Base-by-base conservation (phyloP, 768 basidiomycete species). In the Auriculariales sp. region DNA sequence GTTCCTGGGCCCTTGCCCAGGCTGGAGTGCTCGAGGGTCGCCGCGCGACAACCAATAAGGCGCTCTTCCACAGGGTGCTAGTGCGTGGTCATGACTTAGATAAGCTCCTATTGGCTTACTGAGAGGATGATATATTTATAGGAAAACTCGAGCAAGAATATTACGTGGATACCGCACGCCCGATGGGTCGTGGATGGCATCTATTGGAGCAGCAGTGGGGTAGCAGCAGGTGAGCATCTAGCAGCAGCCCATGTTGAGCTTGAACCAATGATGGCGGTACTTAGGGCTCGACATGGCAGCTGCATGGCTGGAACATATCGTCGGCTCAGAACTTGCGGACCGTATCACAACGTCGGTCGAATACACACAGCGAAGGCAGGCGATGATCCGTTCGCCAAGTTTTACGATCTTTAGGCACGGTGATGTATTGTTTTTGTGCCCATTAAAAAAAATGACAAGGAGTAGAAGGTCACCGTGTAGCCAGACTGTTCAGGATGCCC, bases 171-270 rank as follows among this genome's bases (percentile, higher is more conserved):
- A 22, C 49, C 66, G 0, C 63, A 63, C 29, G 73, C 72, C 6
- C 61, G 72, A 15, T 75, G 71, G 72, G 70, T 73, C 0, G 66
- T 65, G 1, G 68, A 71, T 55, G 71, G 67, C 6, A 73, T 73
- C 51, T 59, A 72, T 19, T 74, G 71, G 71, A 69, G 70, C 3
- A 68, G 69, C 5, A 71, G 71, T 0, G 73, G 73, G 0, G 66
- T 74, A 25, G 67, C 63, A 48, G 71, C 72, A 27, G 71, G 71
- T n/a, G 59, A 19, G 46, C 42, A 25, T 12, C 17, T n/a, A n/a
- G n/a, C n/a, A n/a, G n/a, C n/a, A n/a, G 33, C 2, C 27, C 12
- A 3, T 9, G 14, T 42, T 33, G 63, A 69, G 48, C 66, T 64
- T 7, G 67, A 65, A 25, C 5, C 55, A 63, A 69, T 6, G 67